These are phyloP conservation scores for Rhododendron vialii DNA, from an alignment of 148 eudicot genomes.

Conservation along the genomic window DNA sequence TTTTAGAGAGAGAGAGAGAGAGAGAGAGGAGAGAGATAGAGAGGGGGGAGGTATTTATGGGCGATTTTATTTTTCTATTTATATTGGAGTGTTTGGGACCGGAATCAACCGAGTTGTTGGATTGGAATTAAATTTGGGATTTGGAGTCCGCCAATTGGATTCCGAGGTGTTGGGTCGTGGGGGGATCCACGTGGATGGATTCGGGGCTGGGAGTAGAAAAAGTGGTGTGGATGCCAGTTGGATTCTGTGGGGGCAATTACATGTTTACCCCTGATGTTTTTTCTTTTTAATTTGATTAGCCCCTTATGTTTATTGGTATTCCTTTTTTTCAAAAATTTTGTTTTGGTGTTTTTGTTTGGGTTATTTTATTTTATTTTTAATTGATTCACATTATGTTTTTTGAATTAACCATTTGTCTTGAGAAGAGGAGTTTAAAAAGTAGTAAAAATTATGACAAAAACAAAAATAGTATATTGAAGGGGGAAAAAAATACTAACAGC, in stretches of 20 bases:
- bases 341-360: too few relatives aligned
- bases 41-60: background rate
- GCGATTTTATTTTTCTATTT: background rate
- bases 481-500: background rate
- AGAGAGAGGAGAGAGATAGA: background rate
- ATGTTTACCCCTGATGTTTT: background rate
- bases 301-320: background rate
- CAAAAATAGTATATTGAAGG: background rate
- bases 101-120: conserved; percentile 8
- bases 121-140: conserved; percentile 9
- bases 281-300: background rate
- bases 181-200: background rate
- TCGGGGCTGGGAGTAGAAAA: background rate
- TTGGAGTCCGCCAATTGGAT: conserved; percentile 20
- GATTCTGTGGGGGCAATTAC: background rate
- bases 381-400: too few relatives aligned
- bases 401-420: background rate
- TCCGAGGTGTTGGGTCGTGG: background rate
- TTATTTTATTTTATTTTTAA: too few relatives aligned
- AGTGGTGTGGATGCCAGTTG: background rate
- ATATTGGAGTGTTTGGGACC: background rate
- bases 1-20: background rate
- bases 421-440: too few relatives aligned
- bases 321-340: background rate
- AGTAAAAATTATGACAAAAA: too few relatives aligned